Evolutionary conservation across 31 red algal genomes (phyloP), one percentile per base, ranked within the genome.

Genomic region (Asparagopsis taxiformis): DNA sequence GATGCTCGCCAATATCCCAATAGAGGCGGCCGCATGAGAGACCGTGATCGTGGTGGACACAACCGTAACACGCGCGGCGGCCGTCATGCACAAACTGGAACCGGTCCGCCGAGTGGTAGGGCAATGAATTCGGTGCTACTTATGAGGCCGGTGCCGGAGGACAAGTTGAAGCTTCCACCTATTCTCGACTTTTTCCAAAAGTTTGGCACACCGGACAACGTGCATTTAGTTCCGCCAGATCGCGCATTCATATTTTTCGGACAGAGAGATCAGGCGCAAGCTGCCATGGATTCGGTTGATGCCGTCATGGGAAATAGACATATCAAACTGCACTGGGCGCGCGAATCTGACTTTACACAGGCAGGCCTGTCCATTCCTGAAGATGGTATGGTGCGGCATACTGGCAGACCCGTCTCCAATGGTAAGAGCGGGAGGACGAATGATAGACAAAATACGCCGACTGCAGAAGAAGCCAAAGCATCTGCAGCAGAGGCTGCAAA

Each of bases 301-400:
- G 89, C 89, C 37, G 67, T 93, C 16, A 93, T 93, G 89, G 89
- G 80, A 29, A 93, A 93, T 59, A 74, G 89, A n/a, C 89, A 93
- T 49, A 84, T 93, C 53, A 33, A 59, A 11, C 52, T 93, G 19
- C 31, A 22, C 32, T 93, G 79, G 79, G 89, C 80, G 22, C 30
- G 51, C 2, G 76, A 84, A 10, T 30, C 21, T 23, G 88, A 92
- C 61, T 82, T 71, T 59, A 66, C 59, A 8, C 65, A 68, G 17
- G 73, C 67, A 1, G 55, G 55, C 10, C 41, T 77, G 55, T 26
- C 29, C 26, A 25, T 77, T 16, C 71, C 83, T 3, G 74, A 71
- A 31, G 84, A 67, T 19, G 84, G 74, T 32, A 68, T 55, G 19
- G 31, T 79, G 7, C 19, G 51, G 3, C 73, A 49, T 2, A 55